These are phyloP conservation scores for Cryptosporidium meleagridis DNA, from an alignment of 169 alveolate genomes.

Conservation along the genomic window DNA sequence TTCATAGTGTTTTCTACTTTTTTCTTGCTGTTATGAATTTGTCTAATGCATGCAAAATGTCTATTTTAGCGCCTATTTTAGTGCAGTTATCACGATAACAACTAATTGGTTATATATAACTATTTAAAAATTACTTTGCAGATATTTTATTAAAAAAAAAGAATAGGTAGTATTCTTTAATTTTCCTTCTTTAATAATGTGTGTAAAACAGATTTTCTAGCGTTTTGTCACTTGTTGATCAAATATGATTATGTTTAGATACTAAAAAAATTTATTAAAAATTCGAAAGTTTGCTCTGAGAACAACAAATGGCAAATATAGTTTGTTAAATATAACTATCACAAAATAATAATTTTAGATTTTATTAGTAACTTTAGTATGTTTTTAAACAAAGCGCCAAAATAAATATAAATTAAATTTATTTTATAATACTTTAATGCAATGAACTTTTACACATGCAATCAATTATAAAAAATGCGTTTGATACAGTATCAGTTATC, in stretches of 20 bases:
- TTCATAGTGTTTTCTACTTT: constrained; percentile 8
- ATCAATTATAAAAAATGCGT: constrained; percentile 58
- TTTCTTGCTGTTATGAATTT: constrained; percentile 15
- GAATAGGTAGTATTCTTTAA: neutral
- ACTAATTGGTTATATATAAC: neutral
- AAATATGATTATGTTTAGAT: too few species aligned
- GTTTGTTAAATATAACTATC: too few species aligned
- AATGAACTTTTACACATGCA: constrained; percentile 69
- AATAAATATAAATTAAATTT: too few species aligned
- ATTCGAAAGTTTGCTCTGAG: neutral
- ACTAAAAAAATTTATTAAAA: too few species aligned
- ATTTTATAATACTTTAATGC: neutral
- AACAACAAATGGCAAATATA: too few species aligned
- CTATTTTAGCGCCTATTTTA: constrained; percentile 26
- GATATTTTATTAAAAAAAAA: too few species aligned
- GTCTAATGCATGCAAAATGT: constrained; percentile 42
- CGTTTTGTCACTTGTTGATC: neutral
- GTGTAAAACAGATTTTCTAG: too few species aligned
- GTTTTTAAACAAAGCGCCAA: neutral
- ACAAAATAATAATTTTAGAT: too few species aligned
- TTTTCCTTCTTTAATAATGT: neutral
- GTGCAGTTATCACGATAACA: neutral
- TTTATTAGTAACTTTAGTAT: too few species aligned
- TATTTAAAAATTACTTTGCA: neutral
- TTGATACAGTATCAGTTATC: constrained; percentile 55